Evolutionary conservation across 2,329 filamentous ascomycete species (phyloP).

Genomic region (Hortaea sp.): DNA sequence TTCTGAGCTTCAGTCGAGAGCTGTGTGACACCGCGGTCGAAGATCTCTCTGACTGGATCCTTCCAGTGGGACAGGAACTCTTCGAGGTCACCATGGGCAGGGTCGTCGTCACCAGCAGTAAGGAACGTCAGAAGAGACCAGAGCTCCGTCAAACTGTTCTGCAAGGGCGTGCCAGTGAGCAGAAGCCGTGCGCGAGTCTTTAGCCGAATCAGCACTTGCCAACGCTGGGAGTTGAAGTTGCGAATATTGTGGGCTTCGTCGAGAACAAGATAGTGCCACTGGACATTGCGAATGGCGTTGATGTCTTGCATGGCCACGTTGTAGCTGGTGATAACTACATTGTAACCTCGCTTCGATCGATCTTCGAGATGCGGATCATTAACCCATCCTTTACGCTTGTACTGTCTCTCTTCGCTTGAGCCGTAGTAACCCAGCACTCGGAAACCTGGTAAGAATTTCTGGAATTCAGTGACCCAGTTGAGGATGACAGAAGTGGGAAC

Average conservation of each 20-base stretch:
- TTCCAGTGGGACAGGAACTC: slow-evolving; percentile 96
- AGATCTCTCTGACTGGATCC: slow-evolving; percentile 87
- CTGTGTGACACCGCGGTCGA: slow-evolving; percentile 86
- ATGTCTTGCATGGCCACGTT: slow-evolving; percentile 92
- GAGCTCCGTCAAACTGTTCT: slow-evolving; percentile 92
- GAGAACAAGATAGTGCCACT: slow-evolving; percentile 96
- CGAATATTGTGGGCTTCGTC: slow-evolving; percentile 99
- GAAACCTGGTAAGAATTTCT: slow-evolving; percentile 96
- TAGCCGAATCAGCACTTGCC: slow-evolving; percentile 90
- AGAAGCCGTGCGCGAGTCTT: slow-evolving; percentile 80
- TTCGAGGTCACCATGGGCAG: slow-evolving; percentile 77
- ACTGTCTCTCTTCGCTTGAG: slow-evolving; percentile 79
- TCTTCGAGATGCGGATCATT: slow-evolving; percentile 55
- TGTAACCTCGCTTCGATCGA: slow-evolving; percentile 93
- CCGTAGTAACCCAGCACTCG: slow-evolving; percentile 98
- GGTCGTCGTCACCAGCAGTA: slow-evolving; percentile 78
- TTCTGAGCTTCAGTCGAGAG: slow-evolving; percentile 90
- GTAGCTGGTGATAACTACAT: slow-evolving; percentile 96
- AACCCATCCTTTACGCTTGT: slow-evolving; percentile 87
- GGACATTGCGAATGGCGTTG: slow-evolving; percentile 80
- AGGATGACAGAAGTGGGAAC: slow-evolving; percentile 97
- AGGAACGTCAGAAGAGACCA: slow-evolving; percentile 97
- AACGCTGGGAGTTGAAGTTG: slow-evolving; percentile 95
- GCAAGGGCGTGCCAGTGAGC: slow-evolving; percentile 85
- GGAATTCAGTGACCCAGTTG: slow-evolving; percentile 99